Evolutionary conservation across 1,284 basidiomycete genomes (phyloP), one percentile per base, ranked within the genome.

Genomic region (Sporisorium reilianum): DNA sequence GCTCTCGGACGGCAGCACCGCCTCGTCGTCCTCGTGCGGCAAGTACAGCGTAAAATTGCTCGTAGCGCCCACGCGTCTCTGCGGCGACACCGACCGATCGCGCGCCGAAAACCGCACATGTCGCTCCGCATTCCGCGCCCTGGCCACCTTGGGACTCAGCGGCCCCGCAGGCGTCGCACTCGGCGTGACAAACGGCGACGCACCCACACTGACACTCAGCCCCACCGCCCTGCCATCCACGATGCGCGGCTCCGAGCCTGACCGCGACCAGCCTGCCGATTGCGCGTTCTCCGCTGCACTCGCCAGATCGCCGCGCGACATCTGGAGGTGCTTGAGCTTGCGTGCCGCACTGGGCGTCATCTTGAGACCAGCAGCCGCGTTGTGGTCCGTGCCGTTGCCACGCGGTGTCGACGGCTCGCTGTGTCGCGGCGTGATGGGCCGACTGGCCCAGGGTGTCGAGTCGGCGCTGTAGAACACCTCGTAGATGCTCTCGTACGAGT

Each of bases 401-500:
- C 70, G 57, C 3, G 75, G 75, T 0, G 75, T 74, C 5, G 65
- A 65, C 0, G 66, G 70, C 28, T 72, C 75, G 62, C 75, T 77
- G 42, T 75, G 65, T 5, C 73, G 34, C 5, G 78, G 78, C 2
- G 78, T 80, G 10, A 71, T 54, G 2, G 71, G 32, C n/a, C 70
- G 32, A 25, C 71, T 75, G 0, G 69, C 73, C 72, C 70, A 71
- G 12, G 77, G 77, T 12, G 78, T 75, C 2, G 58, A 59, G 12
- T 70, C 71, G 30, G 70, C 63, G 49, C 69, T 73, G 58, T 80
- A 78, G 52, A 81, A 80, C 12, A 80, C 80, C 20, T 83, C 81
- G 46, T 81, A 76, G 48, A 82, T 78, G 51, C 79, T 80, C 2
- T 81, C 81, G 64, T 71, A 83, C 16, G 64, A 76, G 54, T 55